These are phyloP conservation scores for Xylaria acuta DNA, from an alignment of 495 filamentous ascomycete species.

Conservation along the genomic window DNA sequence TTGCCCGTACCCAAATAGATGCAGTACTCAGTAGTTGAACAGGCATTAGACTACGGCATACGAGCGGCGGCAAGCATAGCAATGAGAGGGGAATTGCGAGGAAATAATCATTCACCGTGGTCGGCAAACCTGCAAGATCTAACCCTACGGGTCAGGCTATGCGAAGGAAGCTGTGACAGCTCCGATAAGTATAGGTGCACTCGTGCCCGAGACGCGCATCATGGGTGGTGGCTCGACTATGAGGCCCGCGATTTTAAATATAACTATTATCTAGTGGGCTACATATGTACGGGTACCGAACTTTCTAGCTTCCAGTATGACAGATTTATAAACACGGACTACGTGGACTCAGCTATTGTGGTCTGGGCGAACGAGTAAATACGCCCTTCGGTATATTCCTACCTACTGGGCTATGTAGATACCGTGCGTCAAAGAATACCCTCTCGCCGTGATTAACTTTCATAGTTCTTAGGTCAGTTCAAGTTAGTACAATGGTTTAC, in stretches of 20 bases:
- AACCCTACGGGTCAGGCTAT: not conserved
- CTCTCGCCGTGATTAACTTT: not conserved
- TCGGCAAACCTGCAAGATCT: not conserved
- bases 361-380: not conserved
- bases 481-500: not conserved
- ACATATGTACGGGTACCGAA: not conserved
- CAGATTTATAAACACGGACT: not conserved
- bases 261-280: not conserved
- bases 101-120: not conserved
- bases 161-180: not conserved
- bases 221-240: not conserved
- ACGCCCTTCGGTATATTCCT: not conserved
- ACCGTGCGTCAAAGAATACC: too few relatives aligned
- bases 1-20: not conserved
- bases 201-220: not conserved
- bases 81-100: not conserved
- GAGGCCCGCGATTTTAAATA: not conserved
- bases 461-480: not conserved
- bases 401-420: not conserved
- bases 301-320: not conserved
- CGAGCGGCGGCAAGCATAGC: not conserved
- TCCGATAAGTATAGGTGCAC: not conserved
- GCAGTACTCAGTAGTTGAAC: not conserved
- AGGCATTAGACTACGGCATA: not conserved
- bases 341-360: not conserved